Evolutionary conservation across 2,329 filamentous ascomycete species (phyloP), one percentile per base, ranked within the genome.

Genomic region (Tolypocladium sp.): DNA sequence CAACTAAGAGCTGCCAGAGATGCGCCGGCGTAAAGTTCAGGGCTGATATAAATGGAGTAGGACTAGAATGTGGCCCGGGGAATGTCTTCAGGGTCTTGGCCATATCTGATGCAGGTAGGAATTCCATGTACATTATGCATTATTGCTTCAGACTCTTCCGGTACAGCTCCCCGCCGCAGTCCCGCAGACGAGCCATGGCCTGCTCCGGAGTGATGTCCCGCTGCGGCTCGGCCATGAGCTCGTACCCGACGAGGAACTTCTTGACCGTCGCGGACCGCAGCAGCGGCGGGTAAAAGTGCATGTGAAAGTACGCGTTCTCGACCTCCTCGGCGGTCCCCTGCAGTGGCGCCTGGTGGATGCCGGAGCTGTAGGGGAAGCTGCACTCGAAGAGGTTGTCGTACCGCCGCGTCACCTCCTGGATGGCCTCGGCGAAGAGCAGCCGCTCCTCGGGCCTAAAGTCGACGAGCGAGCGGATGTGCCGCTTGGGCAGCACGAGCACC

Each of bases 361-460:
- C 94, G 72, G 96, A 97, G 73, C 88, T 96, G 75, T 99, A 99
- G 0, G 94, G 94, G 69, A 99, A 99, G 68, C 86, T 91, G 41
- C 92, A 97, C 78, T 97, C 91, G 66, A 99, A 99, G 49, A 99
- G 77, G 71, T 99, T 99, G 73, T 99, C 94, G 71, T 97, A 99
- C 67, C 93, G 82, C 67, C 91, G 84, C 17, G 94, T 92, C 42
- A 96, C 86, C 74, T 97, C 91, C 42, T 92, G 86, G 56, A 99
- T 87, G 1, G 88, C 86, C 70, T 96, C 90, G 17, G 94, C 91
- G 62, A 97, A 84, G 56, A 87, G 80, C 27, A 82, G 71, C 64
- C 87, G 85, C 74, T 97, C 93, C 33, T 81, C 75, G 12, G 82
- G 80, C 56, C 82, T 83, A 42, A 99, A 80, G 71, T 99, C 93